Percentiles rank a stretch among this genome's conserved stretches.
These are phyloP conservation scores for Magnolia changhungtana DNA, from an alignment of 164 flowering plant species.

Conservation along the genomic window DNA sequence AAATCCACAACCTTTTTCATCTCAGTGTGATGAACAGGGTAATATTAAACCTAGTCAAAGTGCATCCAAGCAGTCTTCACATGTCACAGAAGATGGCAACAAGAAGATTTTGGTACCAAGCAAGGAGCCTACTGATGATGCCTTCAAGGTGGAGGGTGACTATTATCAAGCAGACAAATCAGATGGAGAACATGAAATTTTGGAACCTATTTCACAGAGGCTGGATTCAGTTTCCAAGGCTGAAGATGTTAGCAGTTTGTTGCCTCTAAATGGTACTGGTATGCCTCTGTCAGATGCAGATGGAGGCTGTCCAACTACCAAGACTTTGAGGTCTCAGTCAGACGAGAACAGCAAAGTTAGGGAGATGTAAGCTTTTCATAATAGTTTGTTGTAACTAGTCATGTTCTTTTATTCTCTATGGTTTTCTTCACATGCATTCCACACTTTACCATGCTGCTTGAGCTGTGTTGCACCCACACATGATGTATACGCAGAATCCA, in stretches of 20 bases:
- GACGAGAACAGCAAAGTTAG: slow-evolving; percentile 23
- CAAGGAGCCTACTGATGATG: slow-evolving; percentile 8
- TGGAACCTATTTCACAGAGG: slow-evolving; percentile 8
- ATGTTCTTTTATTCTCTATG: background rate
- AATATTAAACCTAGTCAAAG: slow-evolving; percentile 9
- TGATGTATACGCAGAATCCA: too few species aligned
- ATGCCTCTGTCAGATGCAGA: slow-evolving; percentile 14
- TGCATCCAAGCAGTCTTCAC: slow-evolving; percentile 13
- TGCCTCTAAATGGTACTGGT: slow-evolving; percentile 14
- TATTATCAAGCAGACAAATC: slow-evolving; percentile 15
- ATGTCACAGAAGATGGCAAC: slow-evolving; percentile 19
- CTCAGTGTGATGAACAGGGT: slow-evolving; percentile 14
- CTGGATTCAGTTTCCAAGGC: slow-evolving; percentile 19
- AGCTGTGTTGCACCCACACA: too few species aligned
- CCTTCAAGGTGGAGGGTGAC: slow-evolving; percentile 1
- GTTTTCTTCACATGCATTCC: too few species aligned
- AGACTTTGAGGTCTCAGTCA: slow-evolving; percentile 20
- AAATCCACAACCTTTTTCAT: slow-evolving; percentile 12
- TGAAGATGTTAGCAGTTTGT: slow-evolving; percentile 10
- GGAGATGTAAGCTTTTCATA: slow-evolving; percentile 40
- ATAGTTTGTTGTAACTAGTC: background rate
- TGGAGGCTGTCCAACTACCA: slow-evolving; percentile 16
- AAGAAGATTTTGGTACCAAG: slow-evolving; percentile 17
- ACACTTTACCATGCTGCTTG: too few species aligned
- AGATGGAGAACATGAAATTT: slow-evolving; percentile 18